Evolutionary conservation across 768 basidiomycete species (phyloP).

Genomic region (Lentinula guzmanii): DNA sequence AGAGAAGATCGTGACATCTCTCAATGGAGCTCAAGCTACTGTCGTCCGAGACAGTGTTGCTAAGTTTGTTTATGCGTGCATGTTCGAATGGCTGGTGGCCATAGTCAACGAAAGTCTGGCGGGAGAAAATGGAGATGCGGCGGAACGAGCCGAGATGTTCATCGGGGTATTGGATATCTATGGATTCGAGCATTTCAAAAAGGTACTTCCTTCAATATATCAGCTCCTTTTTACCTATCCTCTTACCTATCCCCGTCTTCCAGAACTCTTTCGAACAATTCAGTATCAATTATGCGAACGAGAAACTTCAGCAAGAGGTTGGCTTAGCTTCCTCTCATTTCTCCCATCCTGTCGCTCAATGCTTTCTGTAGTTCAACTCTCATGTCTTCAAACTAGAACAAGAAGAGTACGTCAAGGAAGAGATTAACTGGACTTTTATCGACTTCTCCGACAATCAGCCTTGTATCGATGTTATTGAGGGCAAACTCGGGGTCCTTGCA

Average conservation of each 20-base stretch:
- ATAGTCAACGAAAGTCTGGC: conserved; percentile 96
- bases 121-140: conserved; percentile 91
- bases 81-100: conserved; percentile 98
- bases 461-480: conserved; percentile 98
- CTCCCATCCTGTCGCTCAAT: background rate
- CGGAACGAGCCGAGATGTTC: conserved; percentile 91
- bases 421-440: conserved; percentile 99
- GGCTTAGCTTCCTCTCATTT: conserved; percentile 10
- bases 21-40: conserved; percentile 84
- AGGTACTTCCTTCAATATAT: conserved; percentile 39
- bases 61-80: conserved; percentile 97
- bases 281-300: conserved; percentile 99
- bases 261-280: conserved; percentile 96
- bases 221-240: background rate
- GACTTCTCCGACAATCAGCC: conserved; percentile 99
- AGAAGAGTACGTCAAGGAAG: conserved; percentile 97
- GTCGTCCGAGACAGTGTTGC: conserved; percentile 96
- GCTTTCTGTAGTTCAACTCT: conserved; percentile 77
- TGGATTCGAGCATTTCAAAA: conserved; percentile 96
- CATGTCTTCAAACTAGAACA: conserved; percentile 99
- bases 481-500: conserved; percentile 90
- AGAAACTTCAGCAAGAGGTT: conserved; percentile 96
- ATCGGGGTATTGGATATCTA: conserved; percentile 99
- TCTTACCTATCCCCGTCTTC: background rate
- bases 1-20: conserved; percentile 89